These are phyloP conservation scores for Acanthamoeba culbertsoni DNA, from an alignment of 208 protist species.

Conservation along the genomic window DNA sequence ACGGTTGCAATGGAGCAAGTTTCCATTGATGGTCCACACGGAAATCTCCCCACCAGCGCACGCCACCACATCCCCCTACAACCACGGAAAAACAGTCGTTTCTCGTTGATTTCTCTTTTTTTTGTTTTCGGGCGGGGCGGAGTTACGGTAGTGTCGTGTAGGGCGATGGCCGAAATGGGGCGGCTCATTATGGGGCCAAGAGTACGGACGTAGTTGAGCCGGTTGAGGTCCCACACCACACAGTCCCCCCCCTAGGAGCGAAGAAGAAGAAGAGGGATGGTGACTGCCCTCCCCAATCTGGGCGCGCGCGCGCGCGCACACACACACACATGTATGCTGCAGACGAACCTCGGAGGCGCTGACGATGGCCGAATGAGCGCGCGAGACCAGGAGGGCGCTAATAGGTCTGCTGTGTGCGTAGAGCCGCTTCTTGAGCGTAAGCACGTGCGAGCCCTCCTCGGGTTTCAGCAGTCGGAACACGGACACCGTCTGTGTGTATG, in stretches of 20 bases:
- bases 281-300: too few species aligned
- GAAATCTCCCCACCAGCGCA: background rate
- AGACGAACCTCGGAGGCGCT: background rate
- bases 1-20: background rate
- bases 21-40: slow-evolving; percentile 26
- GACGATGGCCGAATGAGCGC: background rate
- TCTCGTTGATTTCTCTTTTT: too few species aligned
- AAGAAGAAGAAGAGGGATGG: background rate
- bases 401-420: background rate
- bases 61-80: background rate
- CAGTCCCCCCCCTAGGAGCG: background rate
- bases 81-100: background rate
- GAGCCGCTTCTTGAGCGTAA: background rate
- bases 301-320: too few species aligned
- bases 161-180: background rate
- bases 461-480: background rate
- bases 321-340: too few species aligned
- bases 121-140: too few species aligned
- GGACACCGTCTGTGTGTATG: background rate
- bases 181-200: background rate
- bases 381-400: background rate
- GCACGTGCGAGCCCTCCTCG: background rate
- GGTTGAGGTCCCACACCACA: slow-evolving; percentile 29
- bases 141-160: background rate
- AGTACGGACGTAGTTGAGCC: background rate